Evolutionary conservation across 768 basidiomycete species (phyloP), one percentile per base, ranked within the genome.

Genomic region (Rhizopogon vesiculosus): DNA sequence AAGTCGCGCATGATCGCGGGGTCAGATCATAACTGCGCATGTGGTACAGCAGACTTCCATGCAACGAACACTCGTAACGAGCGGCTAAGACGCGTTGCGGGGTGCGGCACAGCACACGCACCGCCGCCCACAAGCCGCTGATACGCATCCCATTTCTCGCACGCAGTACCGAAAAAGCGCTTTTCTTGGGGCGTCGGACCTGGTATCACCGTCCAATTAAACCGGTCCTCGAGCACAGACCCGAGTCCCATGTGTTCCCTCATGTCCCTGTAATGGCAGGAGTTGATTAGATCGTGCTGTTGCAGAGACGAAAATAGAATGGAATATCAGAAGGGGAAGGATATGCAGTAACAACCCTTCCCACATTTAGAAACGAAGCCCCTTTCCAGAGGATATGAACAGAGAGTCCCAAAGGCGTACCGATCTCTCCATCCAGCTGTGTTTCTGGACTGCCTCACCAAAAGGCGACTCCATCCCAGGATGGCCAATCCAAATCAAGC

Each of bases 161-260:
- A 86, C 41, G 82, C 79, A 8, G 71, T 70, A 56, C 84, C 78
- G 66, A 84, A 87, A 15, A 71, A 69, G 59, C 82, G 79, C 45
- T 83, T 81, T 53, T 83, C 81, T 31, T 70, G 65, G 9, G 81
- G 75, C 8, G 74, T 70, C 25, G 74, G 64, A 0, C 74, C 69
- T 12, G 73, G 63, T 15, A 76, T 69, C 9, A 73, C 64, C 29
- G 66, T 60, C 81, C 85, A 85, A 43, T 71, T 68, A 57, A 85
- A 80, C 4, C 77, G 73, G 28, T 80, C 76, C 50, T 77, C 67
- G 8, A 85, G 68, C 3, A 75, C 72, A 54, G 66, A 63, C 33
- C 75, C 74, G 6, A 84, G 65, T 7, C 73, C 72, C 60, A 81
- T 81, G 61, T 78, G 77, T 58, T 85, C 81, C 59, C 77, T 73